Evolutionary conservation across 495 filamentous ascomycete species (phyloP), one percentile per base, ranked within the genome.

Genomic region (Trichoderma asperelloides): DNA sequence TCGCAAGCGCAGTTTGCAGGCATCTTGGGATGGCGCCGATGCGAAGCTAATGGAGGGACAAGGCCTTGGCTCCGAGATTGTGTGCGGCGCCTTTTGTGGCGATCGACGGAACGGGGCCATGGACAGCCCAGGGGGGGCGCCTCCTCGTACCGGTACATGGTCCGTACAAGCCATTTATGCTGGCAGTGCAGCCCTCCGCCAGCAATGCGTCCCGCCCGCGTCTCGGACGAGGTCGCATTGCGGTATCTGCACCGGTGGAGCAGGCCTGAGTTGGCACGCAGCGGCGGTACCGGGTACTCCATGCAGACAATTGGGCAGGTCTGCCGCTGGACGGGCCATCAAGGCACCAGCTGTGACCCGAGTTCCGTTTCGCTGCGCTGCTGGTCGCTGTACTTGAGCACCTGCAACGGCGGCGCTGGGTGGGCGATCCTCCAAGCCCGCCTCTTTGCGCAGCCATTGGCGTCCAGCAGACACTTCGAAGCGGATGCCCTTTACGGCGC

Each of bases 31-130:
- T 21, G 47, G 47, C 47, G 18, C 47, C 47, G 47, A 51, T 21
- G 9, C 21, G 47, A 37, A 51, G 47, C 47, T 51, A 51, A 51
- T 51, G 55, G 55, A 13, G 23, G 11, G 16, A n/a, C n/a, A n/a
- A n/a, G n/a, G n/a, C n/a, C n/a, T n/a, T n/a, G n/a, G n/a, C 55
- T 60, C 25, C 55, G 23, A 28, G 55, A 28, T 60, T 28, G 16
- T 60, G 25, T 25, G 55, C 21, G 49, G 49, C 49, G 49, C 49
- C 49, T 55, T 47, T 15, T 21, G 16, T 60, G 55, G 55, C 55
- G 55, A 60, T 60, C 55, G 55, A 60, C 55, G 25, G 16, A 37
- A 60, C 55, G 55, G 55, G 55, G 23, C 55, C 55, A 30, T n/a
- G n/a, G n/a, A n/a, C 15, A 18, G 27, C 8, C 55, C 55, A 33